Evolutionary conservation across 805 yeast species (phyloP).

Genomic region (Saturnispora halmiae): DNA sequence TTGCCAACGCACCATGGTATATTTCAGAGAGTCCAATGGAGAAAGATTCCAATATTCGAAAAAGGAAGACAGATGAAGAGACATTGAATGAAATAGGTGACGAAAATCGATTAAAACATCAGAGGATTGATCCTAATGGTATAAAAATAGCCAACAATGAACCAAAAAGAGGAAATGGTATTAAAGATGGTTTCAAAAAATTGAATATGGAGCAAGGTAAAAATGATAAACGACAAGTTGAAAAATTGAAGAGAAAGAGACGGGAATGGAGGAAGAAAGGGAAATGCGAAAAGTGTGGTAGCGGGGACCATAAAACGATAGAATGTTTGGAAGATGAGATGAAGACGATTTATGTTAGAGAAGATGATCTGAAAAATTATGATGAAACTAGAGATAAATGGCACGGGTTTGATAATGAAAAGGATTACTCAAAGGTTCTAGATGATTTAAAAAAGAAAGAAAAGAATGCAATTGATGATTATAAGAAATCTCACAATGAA

Average conservation of each 20-base stretch:
- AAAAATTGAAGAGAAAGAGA: conserved; percentile 6
- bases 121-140: conserved; percentile 37
- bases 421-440: conserved; percentile 48
- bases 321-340: conserved; percentile 44
- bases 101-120: conserved; percentile 50
- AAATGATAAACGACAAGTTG: conserved; percentile 4
- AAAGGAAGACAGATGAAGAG: conserved; percentile 23
- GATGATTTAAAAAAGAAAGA: conserved; percentile 36
- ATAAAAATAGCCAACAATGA: conserved; percentile 36
- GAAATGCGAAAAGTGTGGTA: conserved; percentile 52
- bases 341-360: not conserved
- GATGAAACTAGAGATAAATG: conserved; percentile 52
- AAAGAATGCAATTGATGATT: conserved; percentile 22
- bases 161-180: conserved; percentile 50
- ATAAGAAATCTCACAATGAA: conserved; percentile 8
- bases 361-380: conserved; percentile 6
- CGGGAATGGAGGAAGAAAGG: conserved; percentile 23
- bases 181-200: conserved; percentile 34
- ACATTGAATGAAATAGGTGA: conserved; percentile 15
- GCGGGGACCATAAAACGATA: conserved; percentile 35
- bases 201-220: conserved; percentile 15
- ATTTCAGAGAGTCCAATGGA: conserved; percentile 21
- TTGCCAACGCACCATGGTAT: conserved; percentile 36
- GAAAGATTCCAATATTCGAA: conserved; percentile 23
- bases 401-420: conserved; percentile 61